Conservation (phyloP, 108 stramenopile species). For the Skeletonema menzelii region DNA sequence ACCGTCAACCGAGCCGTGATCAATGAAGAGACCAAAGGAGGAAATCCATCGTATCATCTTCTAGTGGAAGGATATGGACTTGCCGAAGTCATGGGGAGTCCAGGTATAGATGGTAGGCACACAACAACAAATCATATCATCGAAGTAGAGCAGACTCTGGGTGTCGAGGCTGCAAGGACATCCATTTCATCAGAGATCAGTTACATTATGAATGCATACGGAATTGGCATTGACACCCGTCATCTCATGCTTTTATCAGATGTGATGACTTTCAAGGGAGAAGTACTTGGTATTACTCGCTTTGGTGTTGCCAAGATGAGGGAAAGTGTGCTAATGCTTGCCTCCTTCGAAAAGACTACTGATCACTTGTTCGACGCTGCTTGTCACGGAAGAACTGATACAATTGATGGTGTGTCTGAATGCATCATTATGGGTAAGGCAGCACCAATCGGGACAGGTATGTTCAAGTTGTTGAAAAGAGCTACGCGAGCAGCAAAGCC, state of each 20-base stretch:
- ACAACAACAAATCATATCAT: slow-evolving; percentile 97
- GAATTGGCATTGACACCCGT: slow-evolving; percentile 95
- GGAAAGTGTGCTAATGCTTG: slow-evolving; percentile 97
- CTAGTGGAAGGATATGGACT: slow-evolving; percentile 98
- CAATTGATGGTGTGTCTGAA: slow-evolving; percentile 97
- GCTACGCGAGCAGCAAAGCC: slow-evolving; percentile 42
- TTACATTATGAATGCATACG: slow-evolving; percentile 96
- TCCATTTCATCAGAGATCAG: slow-evolving; percentile 92
- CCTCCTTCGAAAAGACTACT: slow-evolving; percentile 99
- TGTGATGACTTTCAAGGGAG: slow-evolving; percentile 99
- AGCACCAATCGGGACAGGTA: slow-evolving; percentile 95
- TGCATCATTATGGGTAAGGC: slow-evolving; percentile 99
- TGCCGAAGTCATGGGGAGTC: slow-evolving; percentile 93
- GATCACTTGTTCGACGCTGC: slow-evolving; percentile 99
- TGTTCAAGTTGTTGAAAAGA: slow-evolving; percentile 92
- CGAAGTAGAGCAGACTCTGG: slow-evolving; percentile 92
- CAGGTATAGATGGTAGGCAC: slow-evolving; percentile 90
- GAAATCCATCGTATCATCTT: slow-evolving; percentile 81
- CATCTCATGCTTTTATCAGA: slow-evolving; percentile 95
- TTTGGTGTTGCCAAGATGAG: slow-evolving; percentile 99
- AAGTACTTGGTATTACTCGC: slow-evolving; percentile 95
- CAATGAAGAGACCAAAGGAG: slow-evolving; percentile 87
- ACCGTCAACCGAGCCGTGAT: slow-evolving; percentile 96
- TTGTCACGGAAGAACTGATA: slow-evolving; percentile 94
- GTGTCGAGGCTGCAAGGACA: slow-evolving; percentile 97